phyloP scores from a whole-genome alignment of 192 early-diverging fungal genomes.

The Backusella tuberculispora region DNA sequence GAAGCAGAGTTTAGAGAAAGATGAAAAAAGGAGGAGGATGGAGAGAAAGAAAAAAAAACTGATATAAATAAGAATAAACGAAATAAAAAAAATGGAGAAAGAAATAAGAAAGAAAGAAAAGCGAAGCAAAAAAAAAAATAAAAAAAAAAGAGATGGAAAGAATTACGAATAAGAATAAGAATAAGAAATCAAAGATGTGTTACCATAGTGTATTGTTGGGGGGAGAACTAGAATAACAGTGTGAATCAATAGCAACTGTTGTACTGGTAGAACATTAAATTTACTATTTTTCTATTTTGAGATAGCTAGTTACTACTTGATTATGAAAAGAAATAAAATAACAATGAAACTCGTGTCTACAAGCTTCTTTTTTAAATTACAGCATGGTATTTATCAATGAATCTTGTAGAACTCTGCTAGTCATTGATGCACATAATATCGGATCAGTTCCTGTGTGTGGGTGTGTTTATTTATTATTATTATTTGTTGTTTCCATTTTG shows the following conservation, averaged over 20 bases:
- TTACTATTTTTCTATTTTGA: slow-evolving; percentile 18
- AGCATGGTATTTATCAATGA: background rate
- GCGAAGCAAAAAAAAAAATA: too few relatives aligned
- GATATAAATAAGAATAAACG: background rate
- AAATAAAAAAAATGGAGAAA: background rate
- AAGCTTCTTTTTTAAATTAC: background rate
- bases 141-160: background rate
- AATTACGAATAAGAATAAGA: background rate
- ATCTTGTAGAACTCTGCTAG: slow-evolving; percentile 2
- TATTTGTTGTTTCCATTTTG: background rate
- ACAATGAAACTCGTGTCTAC: background rate
- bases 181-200: slow-evolving; percentile 1
- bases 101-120: background rate
- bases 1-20: background rate
- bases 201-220: background rate
- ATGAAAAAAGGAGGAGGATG: background rate
- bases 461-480: background rate
- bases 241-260: slow-evolving; percentile 6
- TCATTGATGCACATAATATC: background rate
- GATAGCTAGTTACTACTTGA: background rate
- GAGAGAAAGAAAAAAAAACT: background rate
- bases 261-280: slow-evolving; percentile 18
- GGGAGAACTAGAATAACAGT: background rate
- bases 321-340: slow-evolving; percentile 7
- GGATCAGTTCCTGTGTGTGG: background rate